Conservation (phyloP, 2,329 filamentous ascomycete species). For the Harringtonia lauricola region DNA sequence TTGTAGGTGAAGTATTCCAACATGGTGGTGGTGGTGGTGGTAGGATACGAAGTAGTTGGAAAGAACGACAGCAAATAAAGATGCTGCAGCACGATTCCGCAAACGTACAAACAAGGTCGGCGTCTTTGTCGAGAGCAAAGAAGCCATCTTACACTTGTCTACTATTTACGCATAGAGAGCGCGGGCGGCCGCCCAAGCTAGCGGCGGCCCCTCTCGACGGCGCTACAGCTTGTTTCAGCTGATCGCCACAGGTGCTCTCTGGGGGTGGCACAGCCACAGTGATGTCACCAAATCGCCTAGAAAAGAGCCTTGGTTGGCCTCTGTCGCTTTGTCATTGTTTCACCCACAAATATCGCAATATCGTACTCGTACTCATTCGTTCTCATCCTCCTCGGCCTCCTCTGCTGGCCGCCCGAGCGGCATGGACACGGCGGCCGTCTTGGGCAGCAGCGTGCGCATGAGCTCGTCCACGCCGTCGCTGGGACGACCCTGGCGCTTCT, state of each 20-base stretch:
- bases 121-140: too few species aligned
- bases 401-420: conserved; percentile 10
- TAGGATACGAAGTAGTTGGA: neutral
- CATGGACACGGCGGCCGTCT: conserved; percentile 6
- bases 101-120: too few species aligned
- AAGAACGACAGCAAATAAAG: neutral
- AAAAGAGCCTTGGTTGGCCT: too few species aligned
- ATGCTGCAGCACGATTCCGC: too few species aligned
- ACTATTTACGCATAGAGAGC: too few species aligned
- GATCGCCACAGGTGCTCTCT: neutral
- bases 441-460: conserved; percentile 16
- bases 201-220: too few species aligned
- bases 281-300: neutral
- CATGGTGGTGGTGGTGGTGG: conserved; percentile 27
- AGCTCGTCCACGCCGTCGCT: conserved; percentile 24
- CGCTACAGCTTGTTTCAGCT: too few species aligned
- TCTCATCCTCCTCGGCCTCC: conserved; percentile 7
- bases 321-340: too few species aligned
- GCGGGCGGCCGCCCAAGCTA: too few species aligned
- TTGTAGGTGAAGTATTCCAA: conserved; percentile 52
- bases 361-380: too few species aligned
- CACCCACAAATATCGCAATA: too few species aligned
- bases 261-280: conserved; percentile 5
- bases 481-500: conserved; percentile 24
- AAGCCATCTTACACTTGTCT: too few species aligned